A percentile compares a stretch with the other conserved stretches of the same genome.
Evolutionary conservation across 495 filamentous ascomycete species (phyloP).

Genomic region (Glarea lozoyensis): DNA sequence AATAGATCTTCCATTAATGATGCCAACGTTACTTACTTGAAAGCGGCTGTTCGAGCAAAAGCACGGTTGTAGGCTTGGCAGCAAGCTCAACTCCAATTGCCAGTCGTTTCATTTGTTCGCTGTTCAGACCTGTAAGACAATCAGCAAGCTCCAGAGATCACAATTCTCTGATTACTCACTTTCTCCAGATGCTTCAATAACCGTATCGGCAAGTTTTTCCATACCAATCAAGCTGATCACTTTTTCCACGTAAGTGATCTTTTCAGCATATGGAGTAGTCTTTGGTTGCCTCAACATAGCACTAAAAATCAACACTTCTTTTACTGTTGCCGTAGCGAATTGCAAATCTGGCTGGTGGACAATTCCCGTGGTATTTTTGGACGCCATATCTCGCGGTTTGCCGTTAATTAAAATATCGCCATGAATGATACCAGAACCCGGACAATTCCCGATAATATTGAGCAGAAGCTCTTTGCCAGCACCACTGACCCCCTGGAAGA

Average conservation of each 20-base stretch:
- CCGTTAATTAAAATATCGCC: slow-evolving; percentile 66
- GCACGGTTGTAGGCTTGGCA: slow-evolving; percentile 69
- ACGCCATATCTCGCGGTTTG: slow-evolving; percentile 49
- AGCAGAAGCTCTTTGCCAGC: slow-evolving; percentile 60
- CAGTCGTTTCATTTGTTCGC: slow-evolving; percentile 78
- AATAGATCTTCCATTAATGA: slow-evolving; percentile 40
- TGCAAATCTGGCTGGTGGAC: slow-evolving; percentile 83
- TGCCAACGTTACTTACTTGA: slow-evolving; percentile 59
- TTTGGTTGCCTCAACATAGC: slow-evolving; percentile 35
- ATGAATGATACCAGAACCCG: slow-evolving; percentile 52
- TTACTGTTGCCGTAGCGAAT: slow-evolving; percentile 66
- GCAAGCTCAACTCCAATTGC: slow-evolving; percentile 86
- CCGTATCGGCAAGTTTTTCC: slow-evolving; percentile 72
- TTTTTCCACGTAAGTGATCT: slow-evolving; percentile 48
- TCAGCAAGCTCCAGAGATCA: no score
- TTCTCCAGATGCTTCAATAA: slow-evolving; percentile 62
- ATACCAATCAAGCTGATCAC: slow-evolving; percentile 60
- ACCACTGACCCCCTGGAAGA: slow-evolving; percentile 50
- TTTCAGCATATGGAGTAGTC: slow-evolving; percentile 32
- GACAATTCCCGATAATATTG: slow-evolving; percentile 46
- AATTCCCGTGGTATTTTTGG: slow-evolving; percentile 85
- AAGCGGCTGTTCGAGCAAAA: slow-evolving; percentile 66
- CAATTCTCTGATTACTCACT: no score
- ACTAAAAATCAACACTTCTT: slow-evolving; percentile 47
- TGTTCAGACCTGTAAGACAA: slow-evolving; percentile 77